Evolutionary conservation across 345 rosid genomes (phyloP).

Genomic region (Durio zibethinus): DNA sequence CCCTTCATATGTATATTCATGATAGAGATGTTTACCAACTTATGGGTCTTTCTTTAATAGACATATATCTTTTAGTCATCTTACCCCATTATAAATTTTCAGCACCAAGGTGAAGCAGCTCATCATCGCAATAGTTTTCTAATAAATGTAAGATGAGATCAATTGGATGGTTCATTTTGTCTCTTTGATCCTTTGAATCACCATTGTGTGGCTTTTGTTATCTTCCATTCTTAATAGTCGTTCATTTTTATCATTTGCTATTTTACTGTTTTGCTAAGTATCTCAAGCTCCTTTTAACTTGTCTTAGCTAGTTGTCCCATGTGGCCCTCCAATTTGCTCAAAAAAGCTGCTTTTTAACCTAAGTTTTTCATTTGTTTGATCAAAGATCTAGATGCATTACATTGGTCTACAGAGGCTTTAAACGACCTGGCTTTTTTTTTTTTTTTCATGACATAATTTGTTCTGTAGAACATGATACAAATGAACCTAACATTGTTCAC

Average conservation of each 20-base stretch:
- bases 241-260: neutral
- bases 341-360: neutral
- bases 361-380: neutral
- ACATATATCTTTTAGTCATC: neutral
- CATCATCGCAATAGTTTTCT: neutral
- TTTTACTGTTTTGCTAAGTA: neutral
- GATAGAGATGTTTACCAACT: neutral
- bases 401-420: neutral
- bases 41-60: neutral
- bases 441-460: too few species aligned
- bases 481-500: too few species aligned
- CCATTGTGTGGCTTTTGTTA: neutral
- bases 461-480: too few species aligned
- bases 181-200: neutral
- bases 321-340: neutral
- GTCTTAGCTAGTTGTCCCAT: neutral
- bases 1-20: neutral
- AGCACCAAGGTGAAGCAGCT: neutral
- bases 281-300: neutral
- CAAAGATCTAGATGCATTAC: neutral
- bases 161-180: constrained; percentile 1
- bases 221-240: neutral
- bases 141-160: too few species aligned
- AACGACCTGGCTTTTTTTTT: too few species aligned
- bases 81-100: too few species aligned